phyloP scores from a whole-genome alignment of 1,139 yeast genomes.

The Protomyces macrosporus region DNA sequence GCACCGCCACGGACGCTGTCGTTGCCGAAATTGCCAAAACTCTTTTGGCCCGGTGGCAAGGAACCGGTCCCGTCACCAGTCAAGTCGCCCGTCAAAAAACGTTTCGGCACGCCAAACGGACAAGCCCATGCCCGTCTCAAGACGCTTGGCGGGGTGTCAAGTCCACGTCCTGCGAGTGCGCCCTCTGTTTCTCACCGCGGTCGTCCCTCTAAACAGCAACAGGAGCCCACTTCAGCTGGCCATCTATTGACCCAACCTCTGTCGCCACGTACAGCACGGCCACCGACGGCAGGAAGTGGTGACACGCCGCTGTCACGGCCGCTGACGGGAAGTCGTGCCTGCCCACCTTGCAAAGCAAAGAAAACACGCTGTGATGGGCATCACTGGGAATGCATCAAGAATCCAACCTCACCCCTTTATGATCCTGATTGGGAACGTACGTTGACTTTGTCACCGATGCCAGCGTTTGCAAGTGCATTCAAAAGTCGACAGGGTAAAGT shows the following conservation, averaged over 20 bases:
- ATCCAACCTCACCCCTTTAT: neutral
- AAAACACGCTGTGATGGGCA: neutral
- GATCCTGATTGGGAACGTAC: neutral
- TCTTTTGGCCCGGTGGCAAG: neutral
- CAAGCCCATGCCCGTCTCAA: neutral
- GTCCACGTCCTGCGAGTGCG: neutral
- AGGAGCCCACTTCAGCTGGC: neutral
- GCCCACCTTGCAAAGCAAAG: neutral
- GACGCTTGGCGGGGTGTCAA: neutral
- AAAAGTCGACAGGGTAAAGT: neutral
- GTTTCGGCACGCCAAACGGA: neutral
- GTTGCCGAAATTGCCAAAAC: neutral
- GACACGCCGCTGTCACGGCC: neutral
- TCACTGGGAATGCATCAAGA: neutral
- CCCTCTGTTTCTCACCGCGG: neutral
- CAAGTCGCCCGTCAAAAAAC: too few relatives aligned
- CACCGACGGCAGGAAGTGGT: neutral
- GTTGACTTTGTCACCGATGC: neutral
- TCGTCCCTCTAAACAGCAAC: neutral
- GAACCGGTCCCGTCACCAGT: neutral
- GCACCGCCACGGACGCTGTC: neutral
- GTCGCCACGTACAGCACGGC: neutral
- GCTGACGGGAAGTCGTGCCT: neutral
- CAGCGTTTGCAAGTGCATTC: neutral
- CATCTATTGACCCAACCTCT: neutral